These are phyloP conservation scores for Gaultheria prostrata DNA, from an alignment of 148 eudicot species.

Conservation along the genomic window DNA sequence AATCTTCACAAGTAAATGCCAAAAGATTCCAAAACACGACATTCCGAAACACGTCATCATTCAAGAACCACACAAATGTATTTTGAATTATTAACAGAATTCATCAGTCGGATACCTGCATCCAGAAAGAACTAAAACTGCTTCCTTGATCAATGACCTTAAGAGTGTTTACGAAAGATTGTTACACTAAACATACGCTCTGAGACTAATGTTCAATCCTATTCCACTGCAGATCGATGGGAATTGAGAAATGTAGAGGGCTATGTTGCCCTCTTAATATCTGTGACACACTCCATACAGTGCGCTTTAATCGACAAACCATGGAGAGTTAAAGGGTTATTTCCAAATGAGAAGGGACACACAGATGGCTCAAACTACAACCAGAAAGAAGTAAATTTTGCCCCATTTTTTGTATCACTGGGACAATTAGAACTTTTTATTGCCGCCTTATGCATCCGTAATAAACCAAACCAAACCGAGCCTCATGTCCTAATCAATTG, in stretches of 20 bases:
- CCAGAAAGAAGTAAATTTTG: not conserved
- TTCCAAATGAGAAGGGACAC: not conserved
- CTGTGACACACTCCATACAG: not conserved
- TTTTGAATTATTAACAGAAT: not conserved
- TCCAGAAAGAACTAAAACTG: not conserved
- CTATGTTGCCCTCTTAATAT: not conserved
- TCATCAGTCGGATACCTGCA: conserved; percentile 1
- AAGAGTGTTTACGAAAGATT: not conserved
- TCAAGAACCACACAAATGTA: not conserved
- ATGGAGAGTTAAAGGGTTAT: not conserved
- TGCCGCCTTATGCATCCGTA: not conserved
- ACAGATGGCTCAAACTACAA: not conserved
- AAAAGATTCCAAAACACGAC: no score
- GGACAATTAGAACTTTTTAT: not conserved
- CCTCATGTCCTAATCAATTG: no score
- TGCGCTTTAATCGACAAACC: not conserved
- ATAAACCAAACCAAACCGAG: no score
- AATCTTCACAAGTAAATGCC: not conserved
- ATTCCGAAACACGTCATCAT: not conserved
- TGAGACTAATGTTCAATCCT: not conserved
- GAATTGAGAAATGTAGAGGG: not conserved
- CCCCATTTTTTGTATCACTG: not conserved
- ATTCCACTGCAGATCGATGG: not conserved
- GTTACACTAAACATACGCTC: not conserved
- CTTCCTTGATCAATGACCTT: not conserved